Conservation (phyloP, 148 eudicot species). For the Chenopodium album region DNA sequence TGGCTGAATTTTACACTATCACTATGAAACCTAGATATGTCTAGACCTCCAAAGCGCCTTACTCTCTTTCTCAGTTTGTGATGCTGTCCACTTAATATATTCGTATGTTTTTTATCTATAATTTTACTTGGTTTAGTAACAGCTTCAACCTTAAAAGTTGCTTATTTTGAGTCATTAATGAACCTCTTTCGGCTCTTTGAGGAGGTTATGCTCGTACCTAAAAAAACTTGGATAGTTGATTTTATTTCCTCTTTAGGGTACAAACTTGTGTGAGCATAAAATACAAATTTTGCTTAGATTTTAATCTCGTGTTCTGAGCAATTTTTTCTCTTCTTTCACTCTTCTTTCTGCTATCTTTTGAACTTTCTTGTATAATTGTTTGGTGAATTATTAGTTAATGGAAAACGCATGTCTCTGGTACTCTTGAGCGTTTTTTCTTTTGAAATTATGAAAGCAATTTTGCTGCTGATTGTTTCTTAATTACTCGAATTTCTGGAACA, state of each 20-base stretch:
- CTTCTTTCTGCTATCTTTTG: not conserved
- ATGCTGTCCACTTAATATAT: not conserved
- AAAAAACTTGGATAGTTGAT: not conserved
- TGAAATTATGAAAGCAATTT: not conserved
- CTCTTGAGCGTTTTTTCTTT: not conserved
- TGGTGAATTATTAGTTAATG: not conserved
- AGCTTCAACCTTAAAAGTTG: not conserved
- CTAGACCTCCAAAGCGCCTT: not conserved
- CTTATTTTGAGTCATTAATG: not conserved
- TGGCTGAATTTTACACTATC: not conserved
- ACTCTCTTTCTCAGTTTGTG: not conserved
- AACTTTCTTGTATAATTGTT: not conserved
- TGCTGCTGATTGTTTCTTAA: not conserved
- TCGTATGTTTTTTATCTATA: no score
- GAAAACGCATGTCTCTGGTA: not conserved
- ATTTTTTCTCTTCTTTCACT: not conserved
- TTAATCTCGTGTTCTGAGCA: not conserved
- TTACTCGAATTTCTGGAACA: conserved; percentile 25
- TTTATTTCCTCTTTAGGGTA: not conserved
- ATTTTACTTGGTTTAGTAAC: not conserved
- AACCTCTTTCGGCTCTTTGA: not conserved
- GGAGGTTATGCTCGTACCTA: not conserved
- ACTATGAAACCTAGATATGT: not conserved
- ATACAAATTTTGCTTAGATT: not conserved
- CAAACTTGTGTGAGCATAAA: not conserved